Evolutionary conservation across 2,329 filamentous ascomycete genomes (phyloP), one percentile per base, ranked within the genome.

Genomic region (Colletotrichum camelliae): DNA sequence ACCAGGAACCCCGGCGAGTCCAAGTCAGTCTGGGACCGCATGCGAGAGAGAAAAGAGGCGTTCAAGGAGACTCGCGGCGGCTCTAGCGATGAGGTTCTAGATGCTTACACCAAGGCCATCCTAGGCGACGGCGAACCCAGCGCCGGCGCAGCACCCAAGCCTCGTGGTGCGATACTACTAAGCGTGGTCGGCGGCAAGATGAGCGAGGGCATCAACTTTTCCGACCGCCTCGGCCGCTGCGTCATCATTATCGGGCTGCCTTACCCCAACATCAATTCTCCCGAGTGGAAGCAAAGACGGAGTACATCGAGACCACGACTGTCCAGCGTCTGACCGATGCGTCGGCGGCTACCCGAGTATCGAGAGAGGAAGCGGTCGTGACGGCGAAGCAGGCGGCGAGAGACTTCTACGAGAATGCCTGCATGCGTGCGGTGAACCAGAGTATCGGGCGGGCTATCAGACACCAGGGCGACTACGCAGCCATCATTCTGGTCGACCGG

Each of bases 181-280:
- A 96, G 95, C 70, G 96, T 99, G 4, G 94, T 99, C 4, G 96
- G 96, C 70, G 97, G 97, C 16, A 98, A 96, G 79, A 93, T 99
- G 86, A 98, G 95, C 74, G 97, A 99, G 85, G 97, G 97, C 78
- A 99, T 99, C 86, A 99, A 99, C 85, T 99, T 99, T 86, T 96
- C 95, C 1, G 96, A 99, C 85, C 89, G 90, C 4, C 91, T 99
- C 1, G 97, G 97, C 2, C 93, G 97, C 31, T 96, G 95, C 70
- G 96, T 99, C 10, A 88, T 98, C 16, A 94, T 98, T n/a, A 91
- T 98, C 16, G 97, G 97, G 0, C 87, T 99, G 5, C 97, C 97
- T 0, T 99, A 97, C 79, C 96, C 97, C 0, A 99, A 98, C 80
- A 93, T 96, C 69, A 92, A 94, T 79, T 95, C 94, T 12, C 93